These are phyloP conservation scores for Jatropha podagrica DNA, from an alignment of 441 rosid species.

Conservation along the genomic window DNA sequence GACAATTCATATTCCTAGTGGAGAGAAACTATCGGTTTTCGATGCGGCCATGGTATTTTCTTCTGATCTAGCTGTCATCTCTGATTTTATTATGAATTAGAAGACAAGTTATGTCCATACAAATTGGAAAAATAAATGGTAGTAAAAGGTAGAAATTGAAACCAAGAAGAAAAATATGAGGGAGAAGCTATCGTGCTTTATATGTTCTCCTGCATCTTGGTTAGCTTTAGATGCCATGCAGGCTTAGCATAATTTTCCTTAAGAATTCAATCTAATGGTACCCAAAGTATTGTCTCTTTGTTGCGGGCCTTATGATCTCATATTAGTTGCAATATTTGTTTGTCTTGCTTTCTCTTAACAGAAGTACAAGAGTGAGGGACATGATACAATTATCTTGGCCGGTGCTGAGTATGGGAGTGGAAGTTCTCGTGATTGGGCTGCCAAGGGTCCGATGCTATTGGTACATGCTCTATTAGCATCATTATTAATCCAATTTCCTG, in stretches of 20 bases:
- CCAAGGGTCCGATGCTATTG: conserved; percentile 95
- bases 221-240: neutral
- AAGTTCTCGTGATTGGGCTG: conserved; percentile 99
- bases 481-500: conserved; percentile 1
- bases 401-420: conserved; percentile 97
- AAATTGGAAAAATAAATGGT: neutral
- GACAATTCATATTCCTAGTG: conserved; percentile 79
- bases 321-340: conserved; percentile 7
- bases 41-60: conserved; percentile 80
- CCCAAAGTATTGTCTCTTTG: neutral
- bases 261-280: neutral
- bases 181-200: neutral
- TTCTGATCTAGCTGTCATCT: neutral
- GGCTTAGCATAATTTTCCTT: neutral
- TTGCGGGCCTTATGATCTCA: neutral
- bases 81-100: neutral
- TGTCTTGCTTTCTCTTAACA: conserved; percentile 25
- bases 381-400: conserved; percentile 70
- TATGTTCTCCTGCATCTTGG: neutral
- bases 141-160: neutral
- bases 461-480: conserved; percentile 33
- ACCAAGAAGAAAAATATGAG: neutral
- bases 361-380: conserved; percentile 77
- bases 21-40: conserved; percentile 84
- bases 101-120: neutral